phyloP scores from a whole-genome alignment of 2,329 filamentous ascomycete genomes.

The Colletotrichum euphorbiae region DNA sequence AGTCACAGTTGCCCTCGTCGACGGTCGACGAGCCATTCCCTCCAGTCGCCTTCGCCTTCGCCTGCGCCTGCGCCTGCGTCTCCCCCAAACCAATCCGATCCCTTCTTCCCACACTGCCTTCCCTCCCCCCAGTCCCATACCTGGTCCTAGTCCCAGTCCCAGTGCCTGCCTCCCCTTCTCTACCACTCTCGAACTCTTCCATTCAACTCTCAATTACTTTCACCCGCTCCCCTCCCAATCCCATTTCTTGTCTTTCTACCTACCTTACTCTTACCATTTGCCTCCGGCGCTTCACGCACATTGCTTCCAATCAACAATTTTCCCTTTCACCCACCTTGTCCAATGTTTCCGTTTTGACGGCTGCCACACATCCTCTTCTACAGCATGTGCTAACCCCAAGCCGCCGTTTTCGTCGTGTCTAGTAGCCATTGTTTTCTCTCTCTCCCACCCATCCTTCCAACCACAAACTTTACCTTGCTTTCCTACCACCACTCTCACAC shows the following conservation, averaged over 20 bases:
- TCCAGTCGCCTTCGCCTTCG: slow-evolving; percentile 29
- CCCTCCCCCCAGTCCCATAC: background rate
- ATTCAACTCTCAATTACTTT: slow-evolving; percentile 31
- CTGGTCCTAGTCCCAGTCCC: slow-evolving; percentile 3
- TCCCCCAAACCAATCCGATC: slow-evolving; percentile 20
- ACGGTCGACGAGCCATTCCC: slow-evolving; percentile 29
- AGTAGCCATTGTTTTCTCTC: slow-evolving; percentile 39
- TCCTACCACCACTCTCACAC: slow-evolving; percentile 16
- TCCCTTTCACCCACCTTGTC: slow-evolving; percentile 26
- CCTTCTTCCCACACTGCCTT: slow-evolving; percentile 15
- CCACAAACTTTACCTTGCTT: slow-evolving; percentile 22
- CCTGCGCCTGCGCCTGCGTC: slow-evolving; percentile 26
- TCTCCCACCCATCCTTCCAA: slow-evolving; percentile 32
- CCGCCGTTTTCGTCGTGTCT: slow-evolving; percentile 38
- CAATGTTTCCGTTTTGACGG: slow-evolving; percentile 35
- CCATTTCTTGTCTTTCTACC: slow-evolving; percentile 28
- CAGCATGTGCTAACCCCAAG: slow-evolving; percentile 40
- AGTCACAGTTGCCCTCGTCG: slow-evolving; percentile 29
- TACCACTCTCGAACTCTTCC: slow-evolving; percentile 30
- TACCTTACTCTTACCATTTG: slow-evolving; percentile 18
- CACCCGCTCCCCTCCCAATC: slow-evolving; percentile 19
- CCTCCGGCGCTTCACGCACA: slow-evolving; percentile 20
- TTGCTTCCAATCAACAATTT: slow-evolving; percentile 22
- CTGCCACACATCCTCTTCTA: slow-evolving; percentile 37
- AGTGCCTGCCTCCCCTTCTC: slow-evolving; percentile 3